Percentiles rank a stretch among this genome's conserved stretches.
Evolutionary conservation across 768 basidiomycete species (phyloP).

Genomic region (Imleria badia): DNA sequence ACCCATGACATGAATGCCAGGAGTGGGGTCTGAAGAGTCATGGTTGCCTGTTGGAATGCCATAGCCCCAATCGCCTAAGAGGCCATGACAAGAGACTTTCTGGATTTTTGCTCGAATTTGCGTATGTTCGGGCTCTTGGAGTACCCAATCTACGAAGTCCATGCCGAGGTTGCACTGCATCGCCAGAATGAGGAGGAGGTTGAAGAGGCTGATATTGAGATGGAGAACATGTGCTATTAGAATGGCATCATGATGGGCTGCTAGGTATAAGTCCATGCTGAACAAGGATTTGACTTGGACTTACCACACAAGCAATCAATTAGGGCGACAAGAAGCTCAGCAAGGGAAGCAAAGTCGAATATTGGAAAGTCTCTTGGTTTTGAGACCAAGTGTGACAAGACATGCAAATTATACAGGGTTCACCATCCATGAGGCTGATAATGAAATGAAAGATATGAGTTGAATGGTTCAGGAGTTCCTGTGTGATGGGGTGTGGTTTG

Average conservation of each 20-base stretch:
- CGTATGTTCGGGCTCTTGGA: too few species aligned
- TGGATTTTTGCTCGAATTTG: too few species aligned
- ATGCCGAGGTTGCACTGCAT: not conserved
- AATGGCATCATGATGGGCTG: not conserved
- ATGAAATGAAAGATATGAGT: not conserved
- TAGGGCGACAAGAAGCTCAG: not conserved
- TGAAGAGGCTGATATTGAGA: constrained; percentile 6
- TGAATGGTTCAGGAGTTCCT: not conserved
- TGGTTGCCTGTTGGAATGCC: too few species aligned
- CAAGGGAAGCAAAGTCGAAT: not conserved
- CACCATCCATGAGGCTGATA: not conserved
- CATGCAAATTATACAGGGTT: not conserved
- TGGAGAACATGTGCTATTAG: not conserved
- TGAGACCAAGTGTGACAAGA: not conserved
- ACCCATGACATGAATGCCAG: too few species aligned
- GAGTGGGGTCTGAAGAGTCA: too few species aligned
- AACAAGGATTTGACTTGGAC: too few species aligned
- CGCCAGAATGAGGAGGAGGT: not conserved
- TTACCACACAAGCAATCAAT: not conserved
- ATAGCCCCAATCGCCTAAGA: constrained; percentile 5
- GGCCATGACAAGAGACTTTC: not conserved
- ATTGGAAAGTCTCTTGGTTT: not conserved
- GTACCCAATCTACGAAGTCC: too few species aligned
- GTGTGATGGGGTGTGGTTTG: not conserved
- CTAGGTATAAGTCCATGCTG: not conserved